These are phyloP conservation scores for Pharnaceum exiguum DNA, from an alignment of 148 eudicot species.

Conservation along the genomic window DNA sequence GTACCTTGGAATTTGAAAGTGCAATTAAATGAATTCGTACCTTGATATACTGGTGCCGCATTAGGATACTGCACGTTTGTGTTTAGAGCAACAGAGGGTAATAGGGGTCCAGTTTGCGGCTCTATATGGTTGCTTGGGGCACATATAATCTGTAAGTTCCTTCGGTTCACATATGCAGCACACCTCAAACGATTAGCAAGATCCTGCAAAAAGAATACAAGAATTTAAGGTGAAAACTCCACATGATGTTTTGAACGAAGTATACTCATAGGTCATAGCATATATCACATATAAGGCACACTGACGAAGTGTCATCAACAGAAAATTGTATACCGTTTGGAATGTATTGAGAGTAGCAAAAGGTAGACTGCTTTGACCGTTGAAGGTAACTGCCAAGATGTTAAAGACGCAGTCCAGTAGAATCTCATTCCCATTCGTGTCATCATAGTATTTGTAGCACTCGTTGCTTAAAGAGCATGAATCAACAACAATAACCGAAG, in stretches of 20 bases:
- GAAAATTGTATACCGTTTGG: constrained; percentile 37
- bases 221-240: background rate
- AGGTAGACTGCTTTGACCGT: constrained; percentile 30
- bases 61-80: background rate
- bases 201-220: constrained; percentile 30
- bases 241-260: background rate
- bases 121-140: constrained; percentile 11
- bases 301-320: background rate
- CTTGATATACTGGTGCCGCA: constrained; percentile 4
- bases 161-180: constrained; percentile 32
- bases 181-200: constrained; percentile 34
- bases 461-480: constrained; percentile 33
- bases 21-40: too few relatives aligned
- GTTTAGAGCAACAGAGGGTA: background rate
- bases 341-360: constrained; percentile 21
- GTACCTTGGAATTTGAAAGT: too few relatives aligned
- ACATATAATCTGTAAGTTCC: constrained; percentile 15
- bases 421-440: constrained; percentile 22
- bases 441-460: constrained; percentile 25
- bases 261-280: background rate
- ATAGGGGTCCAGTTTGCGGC: background rate
- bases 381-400: constrained; percentile 34
- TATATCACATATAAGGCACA: background rate
- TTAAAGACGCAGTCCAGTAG: constrained; percentile 35
- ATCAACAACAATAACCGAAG: too few relatives aligned